Percentiles rank a stretch among this genome's conserved stretches.
phyloP scores from a whole-genome alignment of 306 rosid genomes.

The Pyrus betulifolia region DNA sequence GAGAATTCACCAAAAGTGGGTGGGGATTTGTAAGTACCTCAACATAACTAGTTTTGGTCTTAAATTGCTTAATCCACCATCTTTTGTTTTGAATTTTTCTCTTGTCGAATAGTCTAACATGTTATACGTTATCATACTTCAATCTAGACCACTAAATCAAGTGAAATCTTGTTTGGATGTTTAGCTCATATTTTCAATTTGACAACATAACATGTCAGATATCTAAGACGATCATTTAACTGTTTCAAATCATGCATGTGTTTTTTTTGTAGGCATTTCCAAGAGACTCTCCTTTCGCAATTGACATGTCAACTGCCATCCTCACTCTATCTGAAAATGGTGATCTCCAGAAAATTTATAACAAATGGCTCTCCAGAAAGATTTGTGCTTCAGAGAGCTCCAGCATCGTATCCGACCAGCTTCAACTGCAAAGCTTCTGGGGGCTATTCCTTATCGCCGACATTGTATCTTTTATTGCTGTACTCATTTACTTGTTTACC shows the following conservation, averaged over 20 bases:
- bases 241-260: background rate
- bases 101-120: background rate
- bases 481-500: conserved; percentile 9
- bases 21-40: conserved; percentile 52
- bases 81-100: background rate
- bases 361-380: conserved; percentile 35
- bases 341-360: conserved; percentile 26
- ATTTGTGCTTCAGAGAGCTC: conserved; percentile 13
- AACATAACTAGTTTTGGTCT: background rate
- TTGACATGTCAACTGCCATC: conserved; percentile 40
- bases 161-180: background rate
- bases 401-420: conserved; percentile 12
- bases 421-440: conserved; percentile 33
- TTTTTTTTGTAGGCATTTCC: conserved; percentile 35
- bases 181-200: background rate
- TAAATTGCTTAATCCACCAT: too few species aligned
- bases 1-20: conserved; percentile 41
- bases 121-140: background rate
- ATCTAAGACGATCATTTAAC: background rate
- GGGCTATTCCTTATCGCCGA: conserved; percentile 36
- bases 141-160: background rate
- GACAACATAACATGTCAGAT: background rate
- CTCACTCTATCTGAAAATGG: conserved; percentile 43
- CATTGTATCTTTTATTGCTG: conserved; percentile 17
- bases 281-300: conserved; percentile 39